Evolutionary conservation across 768 basidiomycete genomes (phyloP), one percentile per base, ranked within the genome.

Genomic region (Hortiboletus flavorubellus): DNA sequence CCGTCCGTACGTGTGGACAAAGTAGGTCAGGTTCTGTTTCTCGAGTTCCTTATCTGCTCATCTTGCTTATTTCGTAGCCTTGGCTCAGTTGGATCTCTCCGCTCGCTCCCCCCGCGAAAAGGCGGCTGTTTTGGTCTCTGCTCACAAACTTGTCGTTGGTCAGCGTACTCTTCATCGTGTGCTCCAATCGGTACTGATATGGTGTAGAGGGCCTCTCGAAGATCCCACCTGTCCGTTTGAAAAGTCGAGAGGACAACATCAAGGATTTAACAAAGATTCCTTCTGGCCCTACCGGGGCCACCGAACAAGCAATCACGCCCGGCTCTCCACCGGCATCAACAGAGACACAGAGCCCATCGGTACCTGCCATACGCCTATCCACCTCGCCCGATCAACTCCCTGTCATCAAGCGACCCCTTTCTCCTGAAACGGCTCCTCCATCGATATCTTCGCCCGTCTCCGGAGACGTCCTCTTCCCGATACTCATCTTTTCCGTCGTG

Each of bases 401-500:
- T 5, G 6, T 23, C 54, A n/a, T 37, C 31, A 23, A 56, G 34
- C 31, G 38, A 37, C 21, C 64, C 10, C 39, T 54, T 56, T 31
- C 53, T 46, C 55, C 65, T 23, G 50, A 61, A 21, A 10, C 55
- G 54, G 39, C 41, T 39, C 8, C 53, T 29, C 40, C 60, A 42
- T 57, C 64, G 42, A 49, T 62, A 10, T 30, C 70, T 11, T 85
- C 82, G 2, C 82, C 81, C 5, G 83, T 89, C 5, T 90, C 88
- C 0, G 91, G 93, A 1, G 96, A 98, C 64, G 80, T 97, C 40
- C 86, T 99, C 38, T 80, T 99, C 15, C 96, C 96, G 0, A 73
- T 98, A 56, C 85, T 98, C 69, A 99, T 98, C 46, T 97, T 89
- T 66, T 85, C 93, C 2, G 92, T 97, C 40, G 94, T 98, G 64